These are phyloP conservation scores for Alternaria sp. DNA, from an alignment of 2,329 filamentous ascomycete species.

Conservation along the genomic window DNA sequence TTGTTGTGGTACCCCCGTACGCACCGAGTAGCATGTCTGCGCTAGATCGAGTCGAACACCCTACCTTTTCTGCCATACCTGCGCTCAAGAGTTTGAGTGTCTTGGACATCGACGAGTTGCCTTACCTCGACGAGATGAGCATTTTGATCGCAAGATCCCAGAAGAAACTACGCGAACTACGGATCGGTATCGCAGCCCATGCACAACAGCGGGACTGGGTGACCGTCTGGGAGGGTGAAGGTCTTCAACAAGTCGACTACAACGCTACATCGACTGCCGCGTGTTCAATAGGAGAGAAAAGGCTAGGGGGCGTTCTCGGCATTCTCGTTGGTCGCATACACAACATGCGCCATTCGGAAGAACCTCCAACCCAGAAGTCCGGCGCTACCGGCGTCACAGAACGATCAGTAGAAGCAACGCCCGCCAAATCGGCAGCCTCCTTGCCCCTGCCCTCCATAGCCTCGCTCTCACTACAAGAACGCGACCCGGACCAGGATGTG, in stretches of 20 bases:
- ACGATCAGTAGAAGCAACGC: conserved; percentile 19
- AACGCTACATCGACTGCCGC: conserved; percentile 60
- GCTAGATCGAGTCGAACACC: conserved; percentile 71
- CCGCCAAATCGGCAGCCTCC: conserved; percentile 24
- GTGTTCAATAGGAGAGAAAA: conserved; percentile 62
- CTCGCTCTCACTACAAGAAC: conserved; percentile 31
- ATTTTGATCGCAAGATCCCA: conserved; percentile 75
- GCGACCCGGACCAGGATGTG: conserved; percentile 36
- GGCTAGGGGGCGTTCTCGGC: conserved; percentile 72
- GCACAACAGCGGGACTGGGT: conserved; percentile 62
- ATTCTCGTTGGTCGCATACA: conserved; percentile 71
- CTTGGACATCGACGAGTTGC: conserved; percentile 80
- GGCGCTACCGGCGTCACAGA: conserved; percentile 18
- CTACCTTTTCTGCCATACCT: conserved; percentile 79
- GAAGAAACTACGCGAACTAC: conserved; percentile 70
- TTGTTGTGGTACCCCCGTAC: conserved; percentile 40
- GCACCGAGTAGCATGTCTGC: conserved; percentile 34
- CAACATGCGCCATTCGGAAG: conserved; percentile 57
- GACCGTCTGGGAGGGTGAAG: conserved; percentile 67
- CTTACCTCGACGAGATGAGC: conserved; percentile 83
- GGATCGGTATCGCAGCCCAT: conserved; percentile 71
- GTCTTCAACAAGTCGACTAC: conserved; percentile 69
- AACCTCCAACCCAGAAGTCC: conserved; percentile 16
- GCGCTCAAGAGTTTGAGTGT: conserved; percentile 77
- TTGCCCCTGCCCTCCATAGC: conserved; percentile 25